These are phyloP conservation scores for Knufia petricola DNA, from an alignment of 2,329 filamentous ascomycete species.

Conservation along the genomic window DNA sequence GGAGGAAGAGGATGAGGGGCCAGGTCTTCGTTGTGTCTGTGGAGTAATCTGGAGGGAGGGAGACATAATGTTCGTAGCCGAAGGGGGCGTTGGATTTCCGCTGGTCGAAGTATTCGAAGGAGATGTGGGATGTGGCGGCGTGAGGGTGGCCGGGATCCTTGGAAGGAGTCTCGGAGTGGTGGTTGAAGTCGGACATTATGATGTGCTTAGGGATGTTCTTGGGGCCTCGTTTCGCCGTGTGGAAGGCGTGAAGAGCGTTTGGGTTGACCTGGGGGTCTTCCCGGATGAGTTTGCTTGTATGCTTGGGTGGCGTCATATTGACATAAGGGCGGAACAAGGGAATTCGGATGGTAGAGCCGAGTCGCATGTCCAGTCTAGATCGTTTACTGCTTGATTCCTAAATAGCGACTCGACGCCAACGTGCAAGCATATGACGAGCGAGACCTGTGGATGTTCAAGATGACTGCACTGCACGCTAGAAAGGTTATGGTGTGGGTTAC, in stretches of 20 bases:
- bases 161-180: constrained; percentile 6
- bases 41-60: constrained; percentile 13
- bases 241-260: constrained; percentile 17
- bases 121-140: constrained; percentile 10
- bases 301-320: background rate
- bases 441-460: no score
- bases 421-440: no score
- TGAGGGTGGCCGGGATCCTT: constrained; percentile 14
- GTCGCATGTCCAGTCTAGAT: background rate
- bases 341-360: background rate
- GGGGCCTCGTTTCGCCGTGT: constrained; percentile 12
- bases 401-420: no score
- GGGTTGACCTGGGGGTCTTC: constrained; percentile 9
- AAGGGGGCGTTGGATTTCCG: constrained; percentile 14
- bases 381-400: no score
- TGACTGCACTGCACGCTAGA: no score
- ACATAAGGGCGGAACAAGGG: background rate
- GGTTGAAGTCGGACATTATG: background rate
- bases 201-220: constrained; percentile 12
- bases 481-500: no score
- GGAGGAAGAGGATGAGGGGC: constrained; percentile 16
- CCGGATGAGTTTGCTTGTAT: background rate
- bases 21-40: constrained; percentile 7
- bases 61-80: constrained; percentile 17
- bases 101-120: constrained; percentile 14